These are phyloP conservation scores for Mucor lusitanicus DNA, from an alignment of 371 early-diverging fungal genomes.

Conservation along the genomic window DNA sequence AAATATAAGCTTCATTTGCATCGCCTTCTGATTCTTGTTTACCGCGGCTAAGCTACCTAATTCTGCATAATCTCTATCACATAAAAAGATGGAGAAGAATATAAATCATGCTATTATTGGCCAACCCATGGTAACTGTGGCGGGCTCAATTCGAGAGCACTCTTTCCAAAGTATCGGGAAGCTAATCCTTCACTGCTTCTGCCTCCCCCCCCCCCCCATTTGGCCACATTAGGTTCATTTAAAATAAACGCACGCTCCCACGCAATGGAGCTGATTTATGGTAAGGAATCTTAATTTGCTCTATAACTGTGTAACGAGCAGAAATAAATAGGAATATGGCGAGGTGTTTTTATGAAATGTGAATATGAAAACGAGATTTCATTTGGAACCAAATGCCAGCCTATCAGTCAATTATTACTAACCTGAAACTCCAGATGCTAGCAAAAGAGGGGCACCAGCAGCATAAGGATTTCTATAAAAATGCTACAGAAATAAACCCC, in stretches of 20 bases:
- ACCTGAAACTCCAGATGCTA: not conserved
- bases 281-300: conserved; percentile 1
- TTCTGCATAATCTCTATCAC: not conserved
- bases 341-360: not conserved
- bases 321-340: not conserved
- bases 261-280: conserved; percentile 2
- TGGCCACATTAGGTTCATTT: not conserved
- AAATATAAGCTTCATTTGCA: not conserved
- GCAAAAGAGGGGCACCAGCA: not conserved
- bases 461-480: not conserved
- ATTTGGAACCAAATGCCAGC: not conserved
- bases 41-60: not conserved
- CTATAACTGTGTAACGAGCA: not conserved
- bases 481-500: not conserved
- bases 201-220: no score
- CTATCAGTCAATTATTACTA: not conserved
- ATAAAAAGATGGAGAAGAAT: not conserved
- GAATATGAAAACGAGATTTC: not conserved
- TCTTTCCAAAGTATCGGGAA: not conserved
- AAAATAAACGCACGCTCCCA: not conserved
- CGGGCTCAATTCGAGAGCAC: not conserved
- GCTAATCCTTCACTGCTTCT: not conserved
- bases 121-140: not conserved
- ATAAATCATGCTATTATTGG: not conserved
- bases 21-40: not conserved